A percentile compares a stretch with the other conserved stretches of the same genome.
These are phyloP conservation scores for Candida orba DNA, from an alignment of 805 yeast genomes.

Conservation along the genomic window DNA sequence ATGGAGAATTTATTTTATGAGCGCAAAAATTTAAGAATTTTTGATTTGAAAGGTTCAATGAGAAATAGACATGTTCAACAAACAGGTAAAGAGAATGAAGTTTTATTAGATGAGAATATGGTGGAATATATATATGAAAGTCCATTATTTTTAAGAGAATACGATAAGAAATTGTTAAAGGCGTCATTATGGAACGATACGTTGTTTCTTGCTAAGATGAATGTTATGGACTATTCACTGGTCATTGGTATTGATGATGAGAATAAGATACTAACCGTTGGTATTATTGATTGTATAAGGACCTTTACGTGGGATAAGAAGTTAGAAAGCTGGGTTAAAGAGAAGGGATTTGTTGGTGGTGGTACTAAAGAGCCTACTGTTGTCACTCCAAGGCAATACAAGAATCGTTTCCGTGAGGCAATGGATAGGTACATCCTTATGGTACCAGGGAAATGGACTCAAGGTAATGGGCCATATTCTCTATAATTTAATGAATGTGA, in stretches of 20 bases:
- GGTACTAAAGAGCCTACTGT: conserved; percentile 94
- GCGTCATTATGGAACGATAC: conserved; percentile 96
- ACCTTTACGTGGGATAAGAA: conserved; percentile 99
- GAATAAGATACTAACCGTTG: conserved; percentile 71
- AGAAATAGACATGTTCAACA: conserved; percentile 93
- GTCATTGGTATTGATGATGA: conserved; percentile 84
- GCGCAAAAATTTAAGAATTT: conserved; percentile 72
- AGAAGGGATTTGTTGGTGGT: conserved; percentile 80
- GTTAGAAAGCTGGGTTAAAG: conserved; percentile 97
- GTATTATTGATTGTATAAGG: conserved; percentile 88
- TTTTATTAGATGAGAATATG: conserved; percentile 93
- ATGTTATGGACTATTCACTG: conserved; percentile 96
- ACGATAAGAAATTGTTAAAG: conserved; percentile 75
- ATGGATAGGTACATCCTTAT: conserved; percentile 93
- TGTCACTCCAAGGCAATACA: conserved; percentile 93
- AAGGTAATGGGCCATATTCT: conserved; percentile 15
- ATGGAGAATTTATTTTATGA: conserved; percentile 95
- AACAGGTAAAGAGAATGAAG: conserved; percentile 94
- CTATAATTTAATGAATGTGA: not conserved
- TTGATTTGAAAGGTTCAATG: conserved; percentile 97
- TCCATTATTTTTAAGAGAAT: conserved; percentile 89
- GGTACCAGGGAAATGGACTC: conserved; percentile 73
- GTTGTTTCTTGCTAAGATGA: conserved; percentile 88
- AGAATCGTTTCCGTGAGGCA: conserved; percentile 91
- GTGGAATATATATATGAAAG: conserved; percentile 95